Evolutionary conservation across 441 rosid genomes (phyloP), one percentile per base, ranked within the genome.

Genomic region (Eutrema salsugineum): DNA sequence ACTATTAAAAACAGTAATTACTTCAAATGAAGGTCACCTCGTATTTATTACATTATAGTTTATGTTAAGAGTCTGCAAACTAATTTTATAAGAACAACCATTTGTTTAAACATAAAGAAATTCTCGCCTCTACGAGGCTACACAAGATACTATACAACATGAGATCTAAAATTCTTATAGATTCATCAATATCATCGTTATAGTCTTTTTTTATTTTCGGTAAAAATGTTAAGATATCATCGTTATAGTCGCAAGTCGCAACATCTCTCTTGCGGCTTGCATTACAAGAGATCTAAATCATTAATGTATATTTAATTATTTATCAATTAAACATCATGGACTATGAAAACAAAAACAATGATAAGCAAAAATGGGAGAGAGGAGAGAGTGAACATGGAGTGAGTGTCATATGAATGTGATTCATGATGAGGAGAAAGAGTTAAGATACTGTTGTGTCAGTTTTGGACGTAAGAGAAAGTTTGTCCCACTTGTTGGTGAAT

Each of bases 401-500:
- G 50, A 46, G 74, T 68, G 78, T 62, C 65, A 62, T 68, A 68
- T 61, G 73, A 43, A 62, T 36, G 24, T 59, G 55, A 68, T 35
- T 62, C 51, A 69, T 68, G 74, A 62, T 68, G 63, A 66, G 62
- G 50, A 68, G 59, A 61, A 54, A 49, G 79, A 75, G 79, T 75
- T 75, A 69, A 69, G 44, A 62, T 36, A 75, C 79, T 75, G 70
- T 75, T 63, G 75, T 68, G 75, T 75, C 79, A 75, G 79, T 54
- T 68, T 75, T 47, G 39, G 75, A 75, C 70, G 60, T 70, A 62
- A 55, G 70, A 69, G 53, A 68, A 75, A 75, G 66, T 75, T 75
- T 75, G 79, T 75, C 79, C 79, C 75, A 75, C 60, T 75, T 75
- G 79, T 75, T 69, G 79, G 79, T 75, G 66, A 68, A 75, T 75